Evolutionary conservation across 805 yeast genomes (phyloP).

Genomic region (Yamadazyma philogaea): DNA sequence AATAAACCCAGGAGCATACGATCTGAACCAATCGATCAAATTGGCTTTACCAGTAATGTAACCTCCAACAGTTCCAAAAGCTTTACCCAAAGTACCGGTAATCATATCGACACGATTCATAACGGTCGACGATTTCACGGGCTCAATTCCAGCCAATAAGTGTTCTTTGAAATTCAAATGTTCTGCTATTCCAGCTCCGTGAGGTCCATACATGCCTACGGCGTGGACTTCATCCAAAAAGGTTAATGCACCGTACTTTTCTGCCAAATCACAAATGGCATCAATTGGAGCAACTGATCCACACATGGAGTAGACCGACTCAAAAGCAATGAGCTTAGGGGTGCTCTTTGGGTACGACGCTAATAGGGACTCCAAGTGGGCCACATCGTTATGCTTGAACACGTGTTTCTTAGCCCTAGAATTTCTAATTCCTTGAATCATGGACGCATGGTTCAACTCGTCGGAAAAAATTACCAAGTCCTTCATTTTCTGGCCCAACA

Average conservation of each 20-base stretch:
- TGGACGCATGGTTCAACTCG: constrained; percentile 92
- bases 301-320: constrained; percentile 96
- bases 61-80: constrained; percentile 97
- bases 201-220: constrained; percentile 98
- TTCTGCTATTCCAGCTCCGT: constrained; percentile 99
- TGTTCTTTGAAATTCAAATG: constrained; percentile 88
- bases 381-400: constrained; percentile 86
- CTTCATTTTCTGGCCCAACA: constrained; percentile 87
- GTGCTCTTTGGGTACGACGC: constrained; percentile 77
- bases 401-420: constrained; percentile 85
- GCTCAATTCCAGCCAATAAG: constrained; percentile 59
- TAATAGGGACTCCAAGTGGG: constrained; percentile 75
- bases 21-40: constrained; percentile 92
- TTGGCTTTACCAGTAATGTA: constrained; percentile 85
- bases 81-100: constrained; percentile 97
- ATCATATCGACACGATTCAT: constrained; percentile 92
- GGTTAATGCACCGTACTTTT: constrained; percentile 94
- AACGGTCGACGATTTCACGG: constrained; percentile 47
- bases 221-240: constrained; percentile 98
- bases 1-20: constrained; percentile 95
- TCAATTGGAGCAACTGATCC: constrained; percentile 96
- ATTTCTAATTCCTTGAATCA: constrained; percentile 94
- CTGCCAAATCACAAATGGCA: constrained; percentile 91
- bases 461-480: constrained; percentile 91
- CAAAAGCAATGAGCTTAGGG: constrained; percentile 96